Conservation (phyloP, 1,284 basidiomycete species). For the Boletellus deceptivus region DNA sequence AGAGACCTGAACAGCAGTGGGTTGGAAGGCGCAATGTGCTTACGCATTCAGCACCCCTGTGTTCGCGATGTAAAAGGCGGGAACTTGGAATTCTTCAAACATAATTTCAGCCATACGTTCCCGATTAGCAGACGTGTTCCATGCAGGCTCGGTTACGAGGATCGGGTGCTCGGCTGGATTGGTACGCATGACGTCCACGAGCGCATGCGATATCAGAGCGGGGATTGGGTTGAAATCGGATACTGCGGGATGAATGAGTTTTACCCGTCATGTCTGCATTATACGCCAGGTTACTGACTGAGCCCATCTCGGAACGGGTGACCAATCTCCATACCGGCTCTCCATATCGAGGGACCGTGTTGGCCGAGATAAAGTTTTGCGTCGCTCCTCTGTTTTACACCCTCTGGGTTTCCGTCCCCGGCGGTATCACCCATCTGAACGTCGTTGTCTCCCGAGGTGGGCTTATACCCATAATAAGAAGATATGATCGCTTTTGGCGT, state of each 20-base stretch:
- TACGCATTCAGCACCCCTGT: slow-evolving; percentile 94
- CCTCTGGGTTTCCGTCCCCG: slow-evolving; percentile 35
- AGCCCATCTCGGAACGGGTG: slow-evolving; percentile 87
- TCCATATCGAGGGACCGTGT: slow-evolving; percentile 90
- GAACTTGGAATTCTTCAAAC: slow-evolving; percentile 93
- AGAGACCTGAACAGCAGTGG: slow-evolving; percentile 9
- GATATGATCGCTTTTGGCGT: slow-evolving; percentile 91
- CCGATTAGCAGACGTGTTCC: slow-evolving; percentile 89
- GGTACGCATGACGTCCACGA: slow-evolving; percentile 74
- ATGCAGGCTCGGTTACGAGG: slow-evolving; percentile 92
- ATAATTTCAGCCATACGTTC: slow-evolving; percentile 95
- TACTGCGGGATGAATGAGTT: slow-evolving; percentile 46
- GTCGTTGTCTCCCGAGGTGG: slow-evolving; percentile 45
- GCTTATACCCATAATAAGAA: slow-evolving; percentile 82
- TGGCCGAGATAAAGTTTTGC: slow-evolving; percentile 85
- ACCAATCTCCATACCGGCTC: slow-evolving; percentile 82
- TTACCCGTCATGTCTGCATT: slow-evolving; percentile 8
- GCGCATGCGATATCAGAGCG: slow-evolving; percentile 72
- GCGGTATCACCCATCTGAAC: slow-evolving; percentile 53
- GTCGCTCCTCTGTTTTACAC: slow-evolving; percentile 36
- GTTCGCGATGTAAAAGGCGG: slow-evolving; percentile 97
- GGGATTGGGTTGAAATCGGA: slow-evolving; percentile 76
- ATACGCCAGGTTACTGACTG: slow-evolving; percentile 50
- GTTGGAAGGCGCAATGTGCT: slow-evolving; percentile 32
- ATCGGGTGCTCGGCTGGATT: slow-evolving; percentile 84